Evolutionary conservation across 2,329 filamentous ascomycete genomes (phyloP).

Genomic region (Pseudogymnoascus destructans): DNA sequence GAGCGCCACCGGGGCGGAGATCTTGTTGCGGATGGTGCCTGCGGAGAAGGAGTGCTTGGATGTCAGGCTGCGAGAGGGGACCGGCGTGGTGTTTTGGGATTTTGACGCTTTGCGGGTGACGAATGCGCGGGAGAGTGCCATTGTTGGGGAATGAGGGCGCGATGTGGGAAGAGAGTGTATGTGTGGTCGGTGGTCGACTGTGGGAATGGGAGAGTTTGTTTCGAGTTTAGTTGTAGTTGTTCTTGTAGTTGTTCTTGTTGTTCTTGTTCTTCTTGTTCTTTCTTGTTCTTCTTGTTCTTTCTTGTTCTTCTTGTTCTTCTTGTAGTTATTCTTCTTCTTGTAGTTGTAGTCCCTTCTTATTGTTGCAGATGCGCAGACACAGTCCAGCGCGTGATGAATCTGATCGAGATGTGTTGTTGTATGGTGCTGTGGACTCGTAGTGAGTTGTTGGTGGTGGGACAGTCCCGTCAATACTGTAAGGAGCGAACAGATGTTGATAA

Average conservation of each 20-base stretch:
- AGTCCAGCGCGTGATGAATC: slow-evolving; percentile 5
- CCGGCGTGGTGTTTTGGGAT: slow-evolving; percentile 13
- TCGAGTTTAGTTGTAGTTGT: too few species aligned
- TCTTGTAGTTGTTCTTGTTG: neutral
- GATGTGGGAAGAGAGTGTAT: neutral
- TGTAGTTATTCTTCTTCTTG: neutral
- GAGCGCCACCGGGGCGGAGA: slow-evolving; percentile 76
- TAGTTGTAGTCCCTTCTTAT: neutral
- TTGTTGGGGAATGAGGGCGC: slow-evolving; percentile 15
- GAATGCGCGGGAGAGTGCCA: slow-evolving; percentile 57
- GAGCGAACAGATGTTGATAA: slow-evolving; percentile 5
- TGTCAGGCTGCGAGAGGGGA: slow-evolving; percentile 20
- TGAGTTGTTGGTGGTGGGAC: slow-evolving; percentile 8
- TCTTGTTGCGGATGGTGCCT: slow-evolving; percentile 41
- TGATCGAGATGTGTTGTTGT: slow-evolving; percentile 5
- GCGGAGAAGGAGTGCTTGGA: slow-evolving; percentile 20
- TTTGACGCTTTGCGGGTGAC: slow-evolving; percentile 47
- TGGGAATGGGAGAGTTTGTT: neutral
- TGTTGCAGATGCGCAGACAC: neutral
- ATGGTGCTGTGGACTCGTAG: slow-evolving; percentile 3
- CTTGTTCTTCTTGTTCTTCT: neutral
- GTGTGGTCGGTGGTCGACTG: neutral
- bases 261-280: too few species aligned
- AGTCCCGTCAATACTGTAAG: neutral
- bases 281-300: neutral